A percentile compares a stretch with the other conserved stretches of the same genome.
phyloP scores from a whole-genome alignment of 1,139 yeast genomes.

The Debaryomyces robertsiae region DNA sequence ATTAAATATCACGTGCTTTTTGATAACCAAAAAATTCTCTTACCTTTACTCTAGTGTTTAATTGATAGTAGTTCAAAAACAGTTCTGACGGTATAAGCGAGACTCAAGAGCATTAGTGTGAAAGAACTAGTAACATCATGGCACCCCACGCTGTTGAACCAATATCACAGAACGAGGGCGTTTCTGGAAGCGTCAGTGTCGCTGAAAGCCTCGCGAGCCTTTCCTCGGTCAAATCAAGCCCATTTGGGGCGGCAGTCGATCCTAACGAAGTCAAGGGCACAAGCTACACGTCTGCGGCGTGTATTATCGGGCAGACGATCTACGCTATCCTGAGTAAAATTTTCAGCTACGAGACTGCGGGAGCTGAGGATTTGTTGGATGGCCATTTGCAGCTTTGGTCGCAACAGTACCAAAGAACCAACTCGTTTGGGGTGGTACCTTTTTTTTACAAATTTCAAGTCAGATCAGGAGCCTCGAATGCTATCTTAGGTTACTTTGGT shows the following conservation, averaged over 20 bases:
- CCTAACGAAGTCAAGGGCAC: slow-evolving; percentile 54
- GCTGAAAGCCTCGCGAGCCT: slow-evolving; percentile 3
- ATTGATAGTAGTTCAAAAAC: no score
- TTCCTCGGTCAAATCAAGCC: slow-evolving; percentile 7
- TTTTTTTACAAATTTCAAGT: slow-evolving; percentile 65
- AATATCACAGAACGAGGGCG: slow-evolving; percentile 3
- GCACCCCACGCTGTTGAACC: slow-evolving; percentile 17
- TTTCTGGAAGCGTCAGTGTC: slow-evolving; percentile 3
- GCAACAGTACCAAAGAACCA: slow-evolving; percentile 48
- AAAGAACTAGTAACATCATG: slow-evolving; percentile 10
- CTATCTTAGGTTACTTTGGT: slow-evolving; percentile 71
- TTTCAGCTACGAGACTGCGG: slow-evolving; percentile 70
- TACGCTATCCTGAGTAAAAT: slow-evolving; percentile 64
- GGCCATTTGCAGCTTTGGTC: slow-evolving; percentile 65
- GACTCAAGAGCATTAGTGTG: neutral
- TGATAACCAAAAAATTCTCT: slow-evolving; percentile 5
- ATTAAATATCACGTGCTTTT: slow-evolving; percentile 18
- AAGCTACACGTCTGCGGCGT: slow-evolving; percentile 61
- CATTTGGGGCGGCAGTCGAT: slow-evolving; percentile 63
- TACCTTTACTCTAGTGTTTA: no score
- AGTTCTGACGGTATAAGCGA: no score
- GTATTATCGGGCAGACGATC: slow-evolving; percentile 64
- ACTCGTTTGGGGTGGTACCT: slow-evolving; percentile 60
- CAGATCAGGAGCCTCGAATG: slow-evolving; percentile 82
- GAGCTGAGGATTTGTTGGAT: slow-evolving; percentile 63